Evolutionary conservation across 2,329 filamentous ascomycete species (phyloP).

Genomic region (Stylonectria norvegica): DNA sequence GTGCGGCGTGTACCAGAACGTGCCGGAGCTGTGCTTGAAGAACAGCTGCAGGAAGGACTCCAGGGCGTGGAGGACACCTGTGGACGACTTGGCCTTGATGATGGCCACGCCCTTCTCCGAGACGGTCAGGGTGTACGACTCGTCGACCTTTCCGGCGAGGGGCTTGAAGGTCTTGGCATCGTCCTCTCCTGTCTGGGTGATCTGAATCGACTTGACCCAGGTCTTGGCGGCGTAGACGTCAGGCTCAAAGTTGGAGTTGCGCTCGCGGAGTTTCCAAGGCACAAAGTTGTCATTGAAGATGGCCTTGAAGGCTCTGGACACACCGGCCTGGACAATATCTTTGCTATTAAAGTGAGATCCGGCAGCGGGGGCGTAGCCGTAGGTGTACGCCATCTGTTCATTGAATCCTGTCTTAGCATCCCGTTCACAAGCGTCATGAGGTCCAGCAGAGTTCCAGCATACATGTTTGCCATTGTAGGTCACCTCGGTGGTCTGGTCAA

Average conservation of each 20-base stretch:
- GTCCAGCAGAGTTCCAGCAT: conserved; percentile 41
- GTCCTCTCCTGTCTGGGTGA: conserved; percentile 54
- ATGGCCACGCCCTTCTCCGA: conserved; percentile 54
- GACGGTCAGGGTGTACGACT: conserved; percentile 69
- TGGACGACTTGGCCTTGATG: conserved; percentile 63
- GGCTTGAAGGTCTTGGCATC: conserved; percentile 58
- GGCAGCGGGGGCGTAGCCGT: conserved; percentile 40
- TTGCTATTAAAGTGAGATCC: conserved; percentile 44
- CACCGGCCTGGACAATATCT: conserved; percentile 52
- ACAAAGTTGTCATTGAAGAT: conserved; percentile 68
- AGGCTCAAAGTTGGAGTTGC: conserved; percentile 65
- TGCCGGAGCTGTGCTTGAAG: conserved; percentile 61
- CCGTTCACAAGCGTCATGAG: conserved; percentile 17
- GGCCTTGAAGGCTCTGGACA: conserved; percentile 57
- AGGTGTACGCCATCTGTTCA: conserved; percentile 47
- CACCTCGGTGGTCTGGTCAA: conserved; percentile 49
- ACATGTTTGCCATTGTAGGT: conserved; percentile 58
- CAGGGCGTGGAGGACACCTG: conserved; percentile 69
- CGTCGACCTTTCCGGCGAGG: conserved; percentile 62
- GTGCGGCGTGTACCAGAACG: conserved; percentile 61
- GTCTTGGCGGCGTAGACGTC: conserved; percentile 37
- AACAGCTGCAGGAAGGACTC: conserved; percentile 79
- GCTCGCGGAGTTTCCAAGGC: conserved; percentile 73
- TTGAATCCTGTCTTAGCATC: conserved; percentile 33
- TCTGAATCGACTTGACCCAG: conserved; percentile 56